Evolutionary conservation across 495 filamentous ascomycete genomes (phyloP), one percentile per base, ranked within the genome.

Genomic region (Alectoria sarmentosa): DNA sequence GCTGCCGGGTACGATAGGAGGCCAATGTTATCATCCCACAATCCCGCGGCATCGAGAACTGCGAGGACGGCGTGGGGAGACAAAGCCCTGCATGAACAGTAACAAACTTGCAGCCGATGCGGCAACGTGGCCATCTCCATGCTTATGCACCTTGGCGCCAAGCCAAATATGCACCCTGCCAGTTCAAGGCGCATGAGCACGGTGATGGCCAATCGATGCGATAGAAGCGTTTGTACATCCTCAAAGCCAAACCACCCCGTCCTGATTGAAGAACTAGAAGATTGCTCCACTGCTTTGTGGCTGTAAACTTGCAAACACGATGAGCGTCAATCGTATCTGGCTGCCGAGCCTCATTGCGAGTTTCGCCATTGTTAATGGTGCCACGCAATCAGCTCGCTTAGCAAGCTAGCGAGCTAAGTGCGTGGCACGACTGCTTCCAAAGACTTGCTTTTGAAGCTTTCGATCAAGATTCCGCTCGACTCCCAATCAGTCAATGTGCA

Each of bases 221-320:
- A 13, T 49, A 23, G 23, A 26, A 23, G 46, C 10, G 13, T n/a
- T n/a, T n/a, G 14, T 26, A 49, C 9, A 26, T 26, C 2, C n/a
- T 26, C 46, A 26, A 49, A 26, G 10, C n/a, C n/a, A 13, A 7
- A 28, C 26, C 46, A 49, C 7, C 7, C 46, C 10, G 26, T 10
- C 23, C 9, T 1, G 0, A 4, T n/a, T 3, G 10, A 26, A n/a
- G 5, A 6, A 10, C 7, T 6, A 11, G n/a, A 3, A 2, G 1
- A 28, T 49, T 49, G n/a, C n/a, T 49, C 6, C 46, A 26, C 2
- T 19, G 21, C 44, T n/a, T 48, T 48, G 3, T 21, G 1, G 41
- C 8, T 46, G 1, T 23, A 46, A n/a, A 23, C 1, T n/a, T 26
- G 46, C 46, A n/a, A 26, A 2, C 46, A 49, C 26, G 46, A 49